These are phyloP conservation scores for Leishmania arabica DNA, from an alignment of 208 protist species.

Conservation along the genomic window DNA sequence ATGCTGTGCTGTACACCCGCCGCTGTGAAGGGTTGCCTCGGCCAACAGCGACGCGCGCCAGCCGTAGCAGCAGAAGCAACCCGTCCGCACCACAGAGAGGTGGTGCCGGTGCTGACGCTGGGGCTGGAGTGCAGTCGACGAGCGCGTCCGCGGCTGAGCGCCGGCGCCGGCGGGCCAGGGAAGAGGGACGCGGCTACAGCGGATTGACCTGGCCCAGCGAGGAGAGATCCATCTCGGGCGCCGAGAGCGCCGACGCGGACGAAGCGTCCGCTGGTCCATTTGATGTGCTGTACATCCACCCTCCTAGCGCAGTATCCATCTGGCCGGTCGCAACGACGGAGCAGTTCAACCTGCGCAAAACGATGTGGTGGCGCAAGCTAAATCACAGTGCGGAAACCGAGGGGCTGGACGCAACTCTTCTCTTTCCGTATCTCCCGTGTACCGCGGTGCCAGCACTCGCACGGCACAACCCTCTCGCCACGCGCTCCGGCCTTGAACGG, in stretches of 20 bases:
- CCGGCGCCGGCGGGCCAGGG: conserved; percentile 28
- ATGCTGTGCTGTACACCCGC: conserved; percentile 16
- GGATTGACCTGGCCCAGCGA: conserved; percentile 5
- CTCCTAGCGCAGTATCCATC: conserved; percentile 4
- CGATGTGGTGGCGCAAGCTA: conserved; percentile 28
- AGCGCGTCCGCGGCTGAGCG: conserved; percentile 27
- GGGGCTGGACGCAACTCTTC: conserved; percentile 12
- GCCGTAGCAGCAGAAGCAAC: background rate
- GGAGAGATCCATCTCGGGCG: background rate
- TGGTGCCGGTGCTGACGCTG: background rate
- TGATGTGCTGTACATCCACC: conserved; percentile 32
- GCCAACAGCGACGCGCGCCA: background rate
- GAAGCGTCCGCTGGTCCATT: conserved; percentile 9
- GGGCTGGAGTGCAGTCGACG: background rate
- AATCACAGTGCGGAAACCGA: background rate
- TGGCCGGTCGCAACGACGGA: conserved; percentile 18
- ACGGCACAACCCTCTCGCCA: conserved; percentile 16
- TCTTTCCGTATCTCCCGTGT: conserved; percentile 29
- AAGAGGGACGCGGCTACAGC: conserved; percentile 30
- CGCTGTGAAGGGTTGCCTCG: conserved; percentile 31
- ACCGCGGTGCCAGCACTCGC: background rate
- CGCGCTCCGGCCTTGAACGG: conserved; percentile 19
- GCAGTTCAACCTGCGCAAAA: conserved; percentile 3
- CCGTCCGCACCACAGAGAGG: background rate
- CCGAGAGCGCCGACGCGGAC: background rate